Evolutionary conservation across 2,329 filamentous ascomycete genomes (phyloP), one percentile per base, ranked within the genome.

Genomic region (Pochonia chlamydosporia): DNA sequence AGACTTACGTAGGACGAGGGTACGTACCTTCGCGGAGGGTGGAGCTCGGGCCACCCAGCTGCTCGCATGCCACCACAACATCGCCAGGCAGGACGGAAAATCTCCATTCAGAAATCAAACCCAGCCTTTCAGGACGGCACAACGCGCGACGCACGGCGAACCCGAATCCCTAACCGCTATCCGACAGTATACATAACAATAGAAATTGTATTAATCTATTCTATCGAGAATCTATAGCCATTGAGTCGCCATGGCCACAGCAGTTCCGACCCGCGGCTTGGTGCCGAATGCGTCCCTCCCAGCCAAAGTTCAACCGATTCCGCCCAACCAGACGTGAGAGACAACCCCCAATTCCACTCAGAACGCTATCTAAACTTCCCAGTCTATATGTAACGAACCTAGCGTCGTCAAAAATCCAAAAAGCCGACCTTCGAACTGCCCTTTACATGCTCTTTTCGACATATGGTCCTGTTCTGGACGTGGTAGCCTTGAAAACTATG

Each of bases 371-470:
- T 57, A 41, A 51, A 10, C 4, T n/a, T 16, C 24, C 11, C 24
- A 95, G 89, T 9, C 79, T 99, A 53, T 99, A 97, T 64, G 78
- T 95, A 58, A 87, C 83, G 44, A 96, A 96, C 60, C 78, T 99
- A 3, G 79, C 79, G 1, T 89, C 89, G 20, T 81, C 90, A 52
- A 96, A 96, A 71, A 81, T 97, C 53, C 87, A 87, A 61, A 99
- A 97, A 67, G 75, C 81, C 51, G 91, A 97, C 64, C 71, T 99
- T 36, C 84, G 90, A 59, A 85, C 89, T 40, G 85, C 86, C 5
- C 78, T 99, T 25, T 99, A 99, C 71, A 87, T 90, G 66, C 79
- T 97, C 11, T 97, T 97, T 66, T 89, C 90, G 10, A 95, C 90
- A 13, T 95, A 96, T 63, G 93, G 93, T 35, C 83, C 89, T 1